A percentile compares a stretch with the other conserved stretches of the same genome.
phyloP scores from a whole-genome alignment of 805 yeast species.

The Ogataea neopini region DNA sequence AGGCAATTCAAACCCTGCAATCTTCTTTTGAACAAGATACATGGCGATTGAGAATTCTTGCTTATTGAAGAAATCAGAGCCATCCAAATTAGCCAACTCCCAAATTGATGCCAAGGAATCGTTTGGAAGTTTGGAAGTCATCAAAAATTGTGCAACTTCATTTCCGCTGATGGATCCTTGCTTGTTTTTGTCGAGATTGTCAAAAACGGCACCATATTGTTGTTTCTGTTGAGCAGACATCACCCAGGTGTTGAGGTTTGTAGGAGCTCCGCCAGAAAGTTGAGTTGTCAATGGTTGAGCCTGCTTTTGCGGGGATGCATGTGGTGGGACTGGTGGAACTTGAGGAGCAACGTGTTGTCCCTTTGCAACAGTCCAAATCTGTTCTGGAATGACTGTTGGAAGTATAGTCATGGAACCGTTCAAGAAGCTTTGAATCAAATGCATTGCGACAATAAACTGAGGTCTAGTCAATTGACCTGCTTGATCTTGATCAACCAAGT shows the following conservation, averaged over 20 bases:
- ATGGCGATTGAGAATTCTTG: slow-evolving; percentile 91
- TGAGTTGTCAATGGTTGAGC: slow-evolving; percentile 21
- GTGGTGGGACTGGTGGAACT: slow-evolving; percentile 10
- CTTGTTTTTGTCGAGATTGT: slow-evolving; percentile 66
- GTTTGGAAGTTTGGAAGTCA: slow-evolving; percentile 84
- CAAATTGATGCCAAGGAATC: slow-evolving; percentile 85
- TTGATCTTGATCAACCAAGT: slow-evolving; percentile 73
- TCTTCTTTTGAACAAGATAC: slow-evolving; percentile 83
- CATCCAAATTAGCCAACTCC: slow-evolving; percentile 91
- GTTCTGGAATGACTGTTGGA: slow-evolving; percentile 35
- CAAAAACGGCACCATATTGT: slow-evolving; percentile 80
- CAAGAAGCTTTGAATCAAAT: slow-evolving; percentile 79
- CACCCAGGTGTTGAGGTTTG: slow-evolving; percentile 50
- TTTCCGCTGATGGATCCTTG: slow-evolving; percentile 68
- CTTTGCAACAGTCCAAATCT: slow-evolving; percentile 35
- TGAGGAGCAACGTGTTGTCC: slow-evolving; percentile 12
- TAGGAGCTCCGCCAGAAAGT: slow-evolving; percentile 19
- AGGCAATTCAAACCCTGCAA: slow-evolving; percentile 78
- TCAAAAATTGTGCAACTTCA: slow-evolving; percentile 84
- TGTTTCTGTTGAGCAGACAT: slow-evolving; percentile 67
- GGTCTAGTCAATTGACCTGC: slow-evolving; percentile 70
- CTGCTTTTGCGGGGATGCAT: slow-evolving; percentile 15
- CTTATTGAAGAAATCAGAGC: slow-evolving; percentile 76
- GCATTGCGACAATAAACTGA: slow-evolving; percentile 93
- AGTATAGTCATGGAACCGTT: slow-evolving; percentile 55